phyloP scores from a whole-genome alignment of 345 rosid species.

The Eucalyptus lansdowneana region DNA sequence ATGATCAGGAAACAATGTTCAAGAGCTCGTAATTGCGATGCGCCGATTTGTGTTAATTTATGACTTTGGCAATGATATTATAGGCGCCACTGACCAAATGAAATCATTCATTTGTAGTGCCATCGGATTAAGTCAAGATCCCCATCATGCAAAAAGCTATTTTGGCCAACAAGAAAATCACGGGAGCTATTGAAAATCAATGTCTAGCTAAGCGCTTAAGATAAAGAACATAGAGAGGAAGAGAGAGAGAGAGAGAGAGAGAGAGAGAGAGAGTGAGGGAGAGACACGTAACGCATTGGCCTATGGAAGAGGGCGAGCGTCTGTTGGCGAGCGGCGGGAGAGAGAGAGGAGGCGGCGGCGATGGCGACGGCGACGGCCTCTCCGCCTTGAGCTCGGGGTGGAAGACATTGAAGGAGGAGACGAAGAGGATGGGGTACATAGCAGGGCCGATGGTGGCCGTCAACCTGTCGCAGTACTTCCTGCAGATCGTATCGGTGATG shows the following conservation, averaged over 20 bases:
- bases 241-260: too few relatives aligned
- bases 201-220: background rate
- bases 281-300: background rate
- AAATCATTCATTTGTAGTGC: background rate
- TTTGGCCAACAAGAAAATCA: background rate
- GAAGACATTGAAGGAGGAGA: background rate
- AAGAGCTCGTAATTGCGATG: background rate
- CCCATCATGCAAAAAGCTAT: background rate
- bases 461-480: conserved; percentile 8
- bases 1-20: background rate
- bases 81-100: background rate
- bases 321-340: background rate
- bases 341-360: background rate
- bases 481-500: conserved; percentile 22
- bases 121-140: background rate
- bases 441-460: conserved; percentile 37
- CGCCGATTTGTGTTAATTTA: background rate
- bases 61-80: background rate
- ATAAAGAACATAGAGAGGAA: background rate
- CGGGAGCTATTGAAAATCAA: background rate
- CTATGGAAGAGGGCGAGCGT: background rate
- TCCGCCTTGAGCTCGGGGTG: background rate
- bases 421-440: conserved; percentile 3
- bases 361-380: background rate
- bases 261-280: background rate